Evolutionary conservation across 2,329 filamentous ascomycete species (phyloP).

Genomic region (Aspergillus pseudonomiae): DNA sequence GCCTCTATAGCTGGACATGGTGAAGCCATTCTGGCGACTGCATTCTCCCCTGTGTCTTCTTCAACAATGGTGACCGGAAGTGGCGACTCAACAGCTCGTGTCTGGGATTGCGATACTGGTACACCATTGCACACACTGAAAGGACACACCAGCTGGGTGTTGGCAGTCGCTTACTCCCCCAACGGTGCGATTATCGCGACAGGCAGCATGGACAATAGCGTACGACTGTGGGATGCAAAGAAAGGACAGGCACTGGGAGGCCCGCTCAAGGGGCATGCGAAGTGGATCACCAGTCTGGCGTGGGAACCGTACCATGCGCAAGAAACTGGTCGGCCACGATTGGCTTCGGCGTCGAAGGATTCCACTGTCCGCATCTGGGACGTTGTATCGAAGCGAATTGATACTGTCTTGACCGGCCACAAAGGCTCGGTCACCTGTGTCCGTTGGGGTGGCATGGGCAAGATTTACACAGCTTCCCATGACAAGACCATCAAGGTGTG

Average conservation of each 20-base stretch:
- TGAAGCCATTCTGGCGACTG: slow-evolving; percentile 81
- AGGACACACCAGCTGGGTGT: slow-evolving; percentile 86
- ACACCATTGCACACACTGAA: slow-evolving; percentile 84
- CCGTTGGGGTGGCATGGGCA: slow-evolving; percentile 87
- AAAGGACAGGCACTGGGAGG: slow-evolving; percentile 74
- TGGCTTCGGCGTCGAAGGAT: slow-evolving; percentile 90
- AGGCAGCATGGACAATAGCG: slow-evolving; percentile 88
- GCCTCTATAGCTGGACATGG: slow-evolving; percentile 89
- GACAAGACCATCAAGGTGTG: slow-evolving; percentile 93
- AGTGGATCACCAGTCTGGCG: slow-evolving; percentile 83
- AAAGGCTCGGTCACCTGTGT: slow-evolving; percentile 88
- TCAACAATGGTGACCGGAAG: slow-evolving; percentile 82
- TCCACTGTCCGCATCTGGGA: slow-evolving; percentile 86
- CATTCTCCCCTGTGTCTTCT: slow-evolving; percentile 81
- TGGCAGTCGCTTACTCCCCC: slow-evolving; percentile 84
- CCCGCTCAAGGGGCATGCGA: slow-evolving; percentile 79
- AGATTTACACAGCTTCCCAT: slow-evolving; percentile 82
- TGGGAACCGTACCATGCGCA: slow-evolving; percentile 96
- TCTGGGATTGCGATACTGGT: slow-evolving; percentile 95
- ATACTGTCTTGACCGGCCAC: slow-evolving; percentile 84
- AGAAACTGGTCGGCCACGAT: slow-evolving; percentile 68
- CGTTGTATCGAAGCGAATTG: slow-evolving; percentile 73
- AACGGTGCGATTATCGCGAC: slow-evolving; percentile 82
- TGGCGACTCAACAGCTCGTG: slow-evolving; percentile 85
- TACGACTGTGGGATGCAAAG: slow-evolving; percentile 85